Evolutionary conservation across 768 basidiomycete species (phyloP), one percentile per base, ranked within the genome.

Genomic region (Xerocomus potaroensis): DNA sequence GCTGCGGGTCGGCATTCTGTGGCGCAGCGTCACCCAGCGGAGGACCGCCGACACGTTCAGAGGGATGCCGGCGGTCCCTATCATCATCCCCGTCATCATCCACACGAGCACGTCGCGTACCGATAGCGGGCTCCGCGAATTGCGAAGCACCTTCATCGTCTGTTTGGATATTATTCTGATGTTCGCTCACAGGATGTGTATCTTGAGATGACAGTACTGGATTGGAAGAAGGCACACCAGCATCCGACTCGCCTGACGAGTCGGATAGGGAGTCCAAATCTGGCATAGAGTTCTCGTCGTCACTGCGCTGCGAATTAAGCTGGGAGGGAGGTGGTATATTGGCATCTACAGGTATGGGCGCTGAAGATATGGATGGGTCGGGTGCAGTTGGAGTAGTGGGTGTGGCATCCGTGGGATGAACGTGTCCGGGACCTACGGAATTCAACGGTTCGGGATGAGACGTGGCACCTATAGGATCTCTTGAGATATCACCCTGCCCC

Each of bases 61-160:
- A 81, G 15, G 84, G 81, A 56, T 84, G 81, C 46, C 83, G 73
- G 46, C 76, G 72, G 56, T 84, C 79, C 31, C 81, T 66, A 11
- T 79, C 80, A 7, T 75, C 72, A 51, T 85, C 81, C 6, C 72
- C 72, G 45, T 84, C 82, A 44, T 81, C 77, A 2, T 84, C 80
- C 3, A 83, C 79, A 34, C 82, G 67, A 15, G 75, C 70, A 19
- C 81, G 81, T 34, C 81, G 67, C 39, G 60, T 72, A 12, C 67
- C 58, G 5, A 60, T 37, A 15, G 63, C 59, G 15, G 68, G 64
- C 49, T 65, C 65, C 8, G 68, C 50, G 7, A 61, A 48, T 0
- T 67, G 22, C 9, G 21, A 58, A 33, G 60, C 55, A 22, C 60
- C 61, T 43, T 64, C 59, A 3, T 62, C 64, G 27, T 66, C 65